Percentiles rank a stretch among this genome's conserved stretches.
phyloP scores from a whole-genome alignment of 2,329 filamentous ascomycete species.

The Acrodontium crateriforme region DNA sequence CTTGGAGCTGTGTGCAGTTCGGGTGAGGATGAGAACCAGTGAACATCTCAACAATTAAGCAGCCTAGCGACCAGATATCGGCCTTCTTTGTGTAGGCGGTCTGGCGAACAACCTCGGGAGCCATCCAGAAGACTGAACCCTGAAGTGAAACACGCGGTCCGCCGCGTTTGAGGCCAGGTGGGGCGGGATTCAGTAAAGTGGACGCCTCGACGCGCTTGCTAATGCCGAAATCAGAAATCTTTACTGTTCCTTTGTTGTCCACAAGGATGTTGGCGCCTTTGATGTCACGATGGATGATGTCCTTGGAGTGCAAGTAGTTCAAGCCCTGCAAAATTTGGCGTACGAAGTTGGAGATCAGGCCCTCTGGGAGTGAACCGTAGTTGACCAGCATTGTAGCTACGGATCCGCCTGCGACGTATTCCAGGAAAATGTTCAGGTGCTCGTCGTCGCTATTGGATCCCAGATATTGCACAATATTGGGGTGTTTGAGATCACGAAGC shows the following conservation, averaged over 20 bases:
- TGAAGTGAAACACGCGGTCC: constrained; percentile 66
- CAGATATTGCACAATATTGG: constrained; percentile 96
- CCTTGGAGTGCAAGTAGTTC: constrained; percentile 81
- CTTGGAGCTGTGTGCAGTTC: constrained; percentile 90
- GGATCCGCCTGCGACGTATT: constrained; percentile 94
- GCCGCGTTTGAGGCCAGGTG: constrained; percentile 35
- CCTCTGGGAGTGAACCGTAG: constrained; percentile 87
- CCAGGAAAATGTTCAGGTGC: constrained; percentile 97
- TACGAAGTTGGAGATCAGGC: constrained; percentile 89
- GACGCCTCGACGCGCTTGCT: constrained; percentile 93
- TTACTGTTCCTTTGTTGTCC: constrained; percentile 97
- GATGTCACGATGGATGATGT: constrained; percentile 98
- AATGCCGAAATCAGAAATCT: constrained; percentile 98
- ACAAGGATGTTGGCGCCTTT: constrained; percentile 98
- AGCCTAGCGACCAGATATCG: constrained; percentile 96
- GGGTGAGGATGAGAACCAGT: constrained; percentile 93
- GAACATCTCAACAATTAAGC: constrained; percentile 98
- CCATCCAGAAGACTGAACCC: constrained; percentile 99
- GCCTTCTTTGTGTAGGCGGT: constrained; percentile 97
- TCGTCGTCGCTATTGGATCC: constrained; percentile 85
- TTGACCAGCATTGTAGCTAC: constrained; percentile 98
- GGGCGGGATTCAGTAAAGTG: constrained; percentile 49
- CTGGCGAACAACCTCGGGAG: constrained; percentile 93
- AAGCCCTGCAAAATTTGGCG: constrained; percentile 87
- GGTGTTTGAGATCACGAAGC: constrained; percentile 82